Evolutionary conservation across 2,329 filamentous ascomycete species (phyloP), one percentile per base, ranked within the genome.

Genomic region (Aspergillus tubingensis): DNA sequence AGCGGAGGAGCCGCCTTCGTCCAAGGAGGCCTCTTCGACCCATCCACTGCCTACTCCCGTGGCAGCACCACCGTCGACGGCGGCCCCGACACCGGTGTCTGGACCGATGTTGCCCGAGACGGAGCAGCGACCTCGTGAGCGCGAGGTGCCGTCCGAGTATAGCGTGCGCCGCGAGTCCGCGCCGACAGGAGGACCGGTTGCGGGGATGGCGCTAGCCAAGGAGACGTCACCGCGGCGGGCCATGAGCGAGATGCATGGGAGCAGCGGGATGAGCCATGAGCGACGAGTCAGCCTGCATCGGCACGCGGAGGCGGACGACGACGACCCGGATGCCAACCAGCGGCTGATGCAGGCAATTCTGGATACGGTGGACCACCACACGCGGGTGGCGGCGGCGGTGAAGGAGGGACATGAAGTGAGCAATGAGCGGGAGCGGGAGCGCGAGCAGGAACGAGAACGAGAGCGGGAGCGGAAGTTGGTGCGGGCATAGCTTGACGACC

Each of bases 331-430:
- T 60, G 74, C 74, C 27, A 77, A 76, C 56, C 73, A 76, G 57
- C 69, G 75, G 2, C 63, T 79, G 38, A 76, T 77, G 67, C 76
- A 79, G 61, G 77, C 77, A 19, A 79, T 79, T 39, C 65, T 76
- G 58, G 77, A 79, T 56, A 79, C 77, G 2, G 73, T 79, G 8
- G 75, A 76, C 58, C 75, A 77, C 54, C 76, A 75, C 51, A 66
- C 69, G 6, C 71, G 74, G 8, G 72, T 72, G 25, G 72, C 74
- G 6, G 72, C 74, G 5, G 72, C 71, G 4, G 72, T 70, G 17
- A 71, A 74, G 56, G 69, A 72, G 39, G 65, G 61, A 3, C 65
- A 67, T 25, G 71, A 72, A 41, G 63, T 68, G 6, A 69, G 66
- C 17, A 65, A 61, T 3, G 67, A 68, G 4, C 53, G 61, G 1